Percentiles rank a stretch among this genome's conserved stretches.
Conservation (phyloP, 106 monocot species). For the Vanilla planifolia region DNA sequence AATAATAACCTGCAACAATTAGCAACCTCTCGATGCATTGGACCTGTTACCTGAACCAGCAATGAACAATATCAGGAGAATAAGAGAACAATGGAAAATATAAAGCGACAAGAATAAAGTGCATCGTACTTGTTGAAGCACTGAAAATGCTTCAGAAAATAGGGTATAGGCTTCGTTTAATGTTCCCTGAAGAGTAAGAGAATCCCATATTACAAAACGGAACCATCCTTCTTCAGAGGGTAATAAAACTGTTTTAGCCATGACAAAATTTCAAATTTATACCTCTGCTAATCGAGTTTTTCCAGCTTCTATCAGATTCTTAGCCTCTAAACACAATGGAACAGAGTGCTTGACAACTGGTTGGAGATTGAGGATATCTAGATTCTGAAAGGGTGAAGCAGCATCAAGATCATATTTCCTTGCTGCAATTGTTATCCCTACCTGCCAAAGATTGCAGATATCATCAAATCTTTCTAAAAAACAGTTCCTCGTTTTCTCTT, state of each 20-base stretch:
- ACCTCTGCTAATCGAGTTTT: conserved; percentile 87
- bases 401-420: conserved; percentile 75
- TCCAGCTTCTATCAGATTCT: conserved; percentile 74
- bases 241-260: neutral
- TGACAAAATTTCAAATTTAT: neutral
- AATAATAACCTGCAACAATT: conserved; percentile 83
- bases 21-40: conserved; percentile 95
- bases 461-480: no score
- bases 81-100: neutral
- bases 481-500: no score
- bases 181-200: conserved; percentile 48
- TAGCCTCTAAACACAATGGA: conserved; percentile 81
- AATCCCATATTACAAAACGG: conserved; percentile 7
- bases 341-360: conserved; percentile 95
- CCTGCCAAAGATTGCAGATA: conserved; percentile 30
- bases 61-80: conserved; percentile 9
- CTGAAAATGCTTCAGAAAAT: conserved; percentile 89
- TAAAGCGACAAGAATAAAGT: conserved; percentile 1
- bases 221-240: neutral
- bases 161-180: conserved; percentile 90
- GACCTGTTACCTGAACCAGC: conserved; percentile 80
- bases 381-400: conserved; percentile 59
- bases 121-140: conserved; percentile 79
- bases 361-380: conserved; percentile 84
- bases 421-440: conserved; percentile 78